Base-by-base conservation (phyloP, 1,139 yeast species). In the Keqinozyma sinolaborantium region DNA sequence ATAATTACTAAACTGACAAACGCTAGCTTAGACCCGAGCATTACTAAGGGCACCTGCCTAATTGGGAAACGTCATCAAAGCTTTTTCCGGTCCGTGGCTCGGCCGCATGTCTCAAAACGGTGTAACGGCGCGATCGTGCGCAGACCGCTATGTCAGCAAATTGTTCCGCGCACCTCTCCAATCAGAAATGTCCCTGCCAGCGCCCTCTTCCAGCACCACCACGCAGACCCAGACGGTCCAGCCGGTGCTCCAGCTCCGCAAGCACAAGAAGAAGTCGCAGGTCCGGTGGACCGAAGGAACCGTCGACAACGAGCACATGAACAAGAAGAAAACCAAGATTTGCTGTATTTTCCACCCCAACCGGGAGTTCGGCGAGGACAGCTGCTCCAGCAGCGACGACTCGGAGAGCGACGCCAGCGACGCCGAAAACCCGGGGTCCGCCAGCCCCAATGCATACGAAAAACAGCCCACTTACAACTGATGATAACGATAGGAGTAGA, bases 301-400 rank as follows among this genome's bases (percentile, higher is more conserved):
- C 4, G 69, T 90, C 4, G 97, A 90, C 57, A 90, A 90, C 51
- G 98, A 90, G 57, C 64, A 83, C 52, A 68, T 92, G 83, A 75
- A 82, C 50, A 84, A 77, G 63, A 90, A 90, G 62, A 88, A 87
- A 55, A 77, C 95, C 13, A 92, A 90, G 57, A 82, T 90, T n/a
- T 92, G 98, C 53, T 90, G 98, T 47, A 90, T 92, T 14, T 92
- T 83, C 61, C 95, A 87, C 50, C 95, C 95, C 2, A 83, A 81
- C 30, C 67, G 78, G 21, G 83, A 78, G 44, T 83, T 80, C 48
- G 92, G 77, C 23, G 85, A 78, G 38, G 77, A 70, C 31, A 70
- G 73, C 12, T 62, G 71, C 13, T 53, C 56, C 7, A 45, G 47
- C 2, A 47, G 56, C 24, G 48, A 50, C 13, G 57, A 55, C 34